phyloP scores from a whole-genome alignment of 1,284 basidiomycete genomes.

The Heterobasidion parviporum region DNA sequence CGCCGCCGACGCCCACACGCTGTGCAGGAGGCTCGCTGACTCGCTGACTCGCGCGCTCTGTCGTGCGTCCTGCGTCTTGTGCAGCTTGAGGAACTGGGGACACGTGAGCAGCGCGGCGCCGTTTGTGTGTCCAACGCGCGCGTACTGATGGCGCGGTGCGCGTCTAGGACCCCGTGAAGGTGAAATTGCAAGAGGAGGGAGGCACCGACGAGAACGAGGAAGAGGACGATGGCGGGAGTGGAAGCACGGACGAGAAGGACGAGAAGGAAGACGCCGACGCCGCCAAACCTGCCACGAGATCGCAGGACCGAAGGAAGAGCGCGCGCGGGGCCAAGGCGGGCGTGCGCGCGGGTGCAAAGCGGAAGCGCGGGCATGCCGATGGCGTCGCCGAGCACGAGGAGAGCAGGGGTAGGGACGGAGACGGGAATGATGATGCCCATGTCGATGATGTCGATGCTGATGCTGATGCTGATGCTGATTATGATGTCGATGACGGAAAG shows the following conservation, averaged over 20 bases:
- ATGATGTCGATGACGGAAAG: too few species aligned
- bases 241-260: not conserved
- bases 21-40: not conserved
- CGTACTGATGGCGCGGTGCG: too few species aligned
- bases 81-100: slow-evolving; percentile 27
- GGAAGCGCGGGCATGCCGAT: slow-evolving; percentile 1
- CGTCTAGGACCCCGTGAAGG: slow-evolving; percentile 19
- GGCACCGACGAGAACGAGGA: not conserved
- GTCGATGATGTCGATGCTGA: not conserved
- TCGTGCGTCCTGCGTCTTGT: not conserved
- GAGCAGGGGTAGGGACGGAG: not conserved
- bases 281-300: not conserved
- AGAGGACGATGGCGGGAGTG: not conserved
- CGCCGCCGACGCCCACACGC: not conserved
- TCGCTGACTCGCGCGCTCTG: not conserved
- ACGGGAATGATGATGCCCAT: not conserved
- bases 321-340: not conserved
- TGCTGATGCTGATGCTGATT: not conserved
- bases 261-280: not conserved
- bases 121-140: too few species aligned
- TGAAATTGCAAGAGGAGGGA: slow-evolving; percentile 16
- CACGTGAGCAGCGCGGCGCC: slow-evolving; percentile 17
- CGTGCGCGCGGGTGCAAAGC: slow-evolving; percentile 1
- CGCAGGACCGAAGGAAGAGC: not conserved
- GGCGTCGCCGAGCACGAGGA: slow-evolving; percentile 2